Base-by-base conservation (phyloP, 345 rosid genomes). In the Eucalyptus sp. region DNA sequence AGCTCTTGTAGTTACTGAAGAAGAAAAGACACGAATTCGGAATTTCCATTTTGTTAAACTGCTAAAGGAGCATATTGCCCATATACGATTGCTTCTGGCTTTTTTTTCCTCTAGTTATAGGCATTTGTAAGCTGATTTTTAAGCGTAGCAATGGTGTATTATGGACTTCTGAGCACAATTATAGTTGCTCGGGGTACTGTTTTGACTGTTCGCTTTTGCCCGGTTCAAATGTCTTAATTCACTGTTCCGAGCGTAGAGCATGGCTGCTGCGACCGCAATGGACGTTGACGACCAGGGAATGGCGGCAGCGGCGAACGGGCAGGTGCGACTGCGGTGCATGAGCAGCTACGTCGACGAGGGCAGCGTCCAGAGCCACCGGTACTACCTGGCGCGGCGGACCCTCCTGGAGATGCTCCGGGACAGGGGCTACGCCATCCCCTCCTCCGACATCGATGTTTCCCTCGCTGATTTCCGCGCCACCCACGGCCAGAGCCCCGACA, bases 341-440 rank as follows among this genome's bases (percentile, higher is more conserved):
- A 89, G 92, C 92, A 91, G 95, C 85, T 94, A 86, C 89, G 90
- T 91, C 5, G 98, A 97, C 64, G 90, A 91, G 51, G 95, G 94
- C 25, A 95, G 95, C 91, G 87, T 83, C n/a, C 99, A 95, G 89
- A 93, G 94, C 89, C 99, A 93, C 91, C 92, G 96, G 87, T 96
- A 93, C 93, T 96, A 90, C 90, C 95, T 96, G 25, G 91, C 99
- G 3, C 92, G 98, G 13, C 92, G 92, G 86, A 96, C 96, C n/a
- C 93, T 92, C 12, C 92, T 97, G 84, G 98, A 95, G 95, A 97
- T 97, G 99, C 92, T 97, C 51, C 92, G 89, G 56, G 99, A 97
- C 88, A 93, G 99, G 90, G 99, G 99, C 85, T 97, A 94, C 80
- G 91, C 92, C 33, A 94, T 95, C 25, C 91, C 97, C 87, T 14